Evolutionary conservation across 306 rosid genomes (phyloP), one percentile per base, ranked within the genome.

Genomic region (Dicorynia guianensis): DNA sequence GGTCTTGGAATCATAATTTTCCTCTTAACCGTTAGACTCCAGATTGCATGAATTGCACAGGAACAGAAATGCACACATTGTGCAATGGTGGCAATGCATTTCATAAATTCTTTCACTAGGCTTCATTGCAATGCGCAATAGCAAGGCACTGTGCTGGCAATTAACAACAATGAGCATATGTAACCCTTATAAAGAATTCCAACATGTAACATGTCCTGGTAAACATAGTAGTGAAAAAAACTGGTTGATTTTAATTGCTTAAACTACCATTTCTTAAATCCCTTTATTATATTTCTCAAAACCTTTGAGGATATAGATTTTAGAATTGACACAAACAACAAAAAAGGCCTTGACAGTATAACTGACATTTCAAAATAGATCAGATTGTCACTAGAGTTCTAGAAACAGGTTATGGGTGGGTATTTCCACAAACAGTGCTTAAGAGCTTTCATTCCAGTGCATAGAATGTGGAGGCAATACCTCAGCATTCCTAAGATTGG

Each of bases 401-500:
- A 48, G 56, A 55, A 20, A 67, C 65, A 39, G 36, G 34, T 25
- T 36, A 53, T 73, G 20, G 59, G 25, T 43, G 54, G 30, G 34
- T 52, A 36, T 33, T 74, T 63, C 50, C 38, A 49, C 33, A 64
- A n/a, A 46, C 25, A 69, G 60, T n/a, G 5, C 70, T 46, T 57
- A 66, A 75, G 38, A 33, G 65, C 15, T 55, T 46, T 10, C 6
- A 35, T 25, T 70, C 62, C 60, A 56, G 48, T 35, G 59, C 48
- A 17, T 47, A 46, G 67, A 68, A 57, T 35, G 62, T 13, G 17
- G 60, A 33, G 30, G 54, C 33, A 46, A 70, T 90, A 94, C 98
- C 98, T 94, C 98, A 9, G 97, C 96, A 69, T 92, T 90, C 85
- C 81, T 94, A 67, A 94, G 72, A 76, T 84, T 72, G 25, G 98